Evolutionary conservation across 2,329 filamentous ascomycete species (phyloP), one percentile per base, ranked within the genome.

Genomic region (Graphilbum sp.): DNA sequence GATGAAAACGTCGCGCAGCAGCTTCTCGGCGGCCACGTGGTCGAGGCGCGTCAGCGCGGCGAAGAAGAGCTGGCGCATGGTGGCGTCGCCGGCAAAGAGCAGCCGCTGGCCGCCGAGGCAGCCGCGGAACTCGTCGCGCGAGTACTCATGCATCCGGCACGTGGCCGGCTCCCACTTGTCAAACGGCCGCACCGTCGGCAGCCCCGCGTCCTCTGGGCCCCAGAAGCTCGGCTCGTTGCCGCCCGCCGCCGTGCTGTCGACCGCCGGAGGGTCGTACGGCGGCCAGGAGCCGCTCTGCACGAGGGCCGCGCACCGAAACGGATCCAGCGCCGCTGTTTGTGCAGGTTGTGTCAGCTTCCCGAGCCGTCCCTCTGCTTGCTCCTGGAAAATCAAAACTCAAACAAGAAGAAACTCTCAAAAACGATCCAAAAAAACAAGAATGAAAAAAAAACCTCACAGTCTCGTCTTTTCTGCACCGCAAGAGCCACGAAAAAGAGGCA

Each of bases 81-180:
- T 69, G 2, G 69, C 69, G 50, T 79, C 75, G 29, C 75, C 75
- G 20, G 67, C 61, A 45, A 79, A 72, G 15, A 75, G 58, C n/a
- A 78, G 47, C 36, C 61, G 62, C 8, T 63, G 64, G 13, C 59
- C 56, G 2, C 54, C 54, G 18, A 75, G 58, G 48, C 75, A 80
- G 34, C 55, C 52, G 16, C 57, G 53, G 31, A 77, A 60, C 29
- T 72, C 67, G n/a, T 60, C 50, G 6, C 53, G 49, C 9, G 61
- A 59, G 53, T 77, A 77, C 38, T 66, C 55, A 42, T 69, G 64
- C 48, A 76, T 59, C 42, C 69, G 65, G 53, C 75, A 79, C 20
- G 69, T 69, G 18, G 61, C 60, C 5, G 73, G 67, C 40, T 75
- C 68, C 74, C 74, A 78, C 45, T 63, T 60, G 25, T 58, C 54